Percentiles rank a stretch among this genome's conserved stretches.
phyloP scores from a whole-genome alignment of 192 early-diverging fungal species.

The Chytriomyces confervae region DNA sequence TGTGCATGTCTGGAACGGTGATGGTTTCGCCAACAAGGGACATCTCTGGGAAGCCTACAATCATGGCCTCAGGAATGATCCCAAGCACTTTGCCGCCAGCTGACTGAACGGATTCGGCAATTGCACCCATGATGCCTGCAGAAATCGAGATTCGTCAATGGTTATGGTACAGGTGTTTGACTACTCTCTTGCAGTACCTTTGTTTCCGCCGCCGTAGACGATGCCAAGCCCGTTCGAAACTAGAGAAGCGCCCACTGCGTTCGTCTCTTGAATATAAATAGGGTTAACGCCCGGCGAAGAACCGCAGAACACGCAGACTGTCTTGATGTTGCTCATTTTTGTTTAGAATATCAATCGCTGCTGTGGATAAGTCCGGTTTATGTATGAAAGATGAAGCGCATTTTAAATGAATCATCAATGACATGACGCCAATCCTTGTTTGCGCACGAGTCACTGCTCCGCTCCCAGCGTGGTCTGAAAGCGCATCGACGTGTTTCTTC shows the following conservation, averaged over 20 bases:
- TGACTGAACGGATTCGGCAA: slow-evolving; percentile 68
- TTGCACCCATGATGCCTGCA: slow-evolving; percentile 78
- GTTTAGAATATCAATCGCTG: no score
- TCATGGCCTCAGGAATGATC: slow-evolving; percentile 74
- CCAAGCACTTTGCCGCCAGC: slow-evolving; percentile 72
- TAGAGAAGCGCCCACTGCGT: slow-evolving; percentile 28
- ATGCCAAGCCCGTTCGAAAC: slow-evolving; percentile 23
- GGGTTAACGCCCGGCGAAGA: slow-evolving; percentile 36
- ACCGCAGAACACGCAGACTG: slow-evolving; percentile 60
- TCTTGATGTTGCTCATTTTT: slow-evolving; percentile 20
- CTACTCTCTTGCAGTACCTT: background rate
- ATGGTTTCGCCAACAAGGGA: slow-evolving; percentile 56
- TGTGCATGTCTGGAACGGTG: slow-evolving; percentile 81
- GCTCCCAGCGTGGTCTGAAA: no score
- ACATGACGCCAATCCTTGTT: no score
- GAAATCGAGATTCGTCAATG: slow-evolving; percentile 63
- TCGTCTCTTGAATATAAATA: slow-evolving; percentile 34
- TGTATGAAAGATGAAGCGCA: no score
- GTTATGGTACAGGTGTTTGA: background rate
- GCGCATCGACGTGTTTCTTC: no score
- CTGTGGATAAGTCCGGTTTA: no score
- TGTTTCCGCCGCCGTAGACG: slow-evolving; percentile 52
- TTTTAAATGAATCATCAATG: no score
- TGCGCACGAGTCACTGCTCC: no score
- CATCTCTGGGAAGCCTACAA: slow-evolving; percentile 23